Base-by-base conservation (phyloP, 1,284 basidiomycete species). In the Thecaphora thlaspeos region DNA sequence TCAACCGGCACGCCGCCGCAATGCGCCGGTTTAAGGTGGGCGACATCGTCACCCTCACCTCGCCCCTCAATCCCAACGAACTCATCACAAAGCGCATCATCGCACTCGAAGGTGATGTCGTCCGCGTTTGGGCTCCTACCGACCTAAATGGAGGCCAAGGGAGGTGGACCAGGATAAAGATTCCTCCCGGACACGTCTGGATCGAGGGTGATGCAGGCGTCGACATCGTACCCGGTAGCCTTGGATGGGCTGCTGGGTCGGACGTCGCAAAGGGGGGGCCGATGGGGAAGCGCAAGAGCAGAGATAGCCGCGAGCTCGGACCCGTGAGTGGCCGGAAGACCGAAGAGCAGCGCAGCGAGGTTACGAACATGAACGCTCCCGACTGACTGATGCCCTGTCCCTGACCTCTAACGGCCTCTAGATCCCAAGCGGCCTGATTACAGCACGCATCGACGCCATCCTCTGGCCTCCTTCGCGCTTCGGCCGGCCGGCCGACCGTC, bases 71-170 rank as follows among this genome's bases (percentile, higher is more conserved):
- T 54, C 81, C 81, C 1, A 72, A 79, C 12, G 44, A 77, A 14
- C 67, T 83, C 11, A 77, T 82, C n/a, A 81, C 81, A 11, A 84
- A 84, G 58, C 79, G 83, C 1, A 80, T 84, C 42, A 72, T 84
- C 38, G 83, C 81, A 11, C 70, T 83, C 8, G 80, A 81, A 45
- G 82, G 82, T n/a, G 82, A 83, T 59, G 68, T 81, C 1, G 81
- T 82, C 42, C 63, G 77, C 14, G 80, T 81, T 0, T 71, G 63
- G 63, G 55, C 56, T 1, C 59, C 59, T 0, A 26, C 38, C 7
- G 38, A 12, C 18, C 19, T 22, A 1, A 7, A 37, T 41, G 15
- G 38, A 22, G 41, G 41, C 39, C 38, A 30, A 10, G 51, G 56
- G n/a, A 53, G 51, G 30, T 71, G 66, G 62, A 53, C 52, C 3